Base-by-base conservation (phyloP, 768 basidiomycete species). In the Candolleomyces aberdarensis region DNA sequence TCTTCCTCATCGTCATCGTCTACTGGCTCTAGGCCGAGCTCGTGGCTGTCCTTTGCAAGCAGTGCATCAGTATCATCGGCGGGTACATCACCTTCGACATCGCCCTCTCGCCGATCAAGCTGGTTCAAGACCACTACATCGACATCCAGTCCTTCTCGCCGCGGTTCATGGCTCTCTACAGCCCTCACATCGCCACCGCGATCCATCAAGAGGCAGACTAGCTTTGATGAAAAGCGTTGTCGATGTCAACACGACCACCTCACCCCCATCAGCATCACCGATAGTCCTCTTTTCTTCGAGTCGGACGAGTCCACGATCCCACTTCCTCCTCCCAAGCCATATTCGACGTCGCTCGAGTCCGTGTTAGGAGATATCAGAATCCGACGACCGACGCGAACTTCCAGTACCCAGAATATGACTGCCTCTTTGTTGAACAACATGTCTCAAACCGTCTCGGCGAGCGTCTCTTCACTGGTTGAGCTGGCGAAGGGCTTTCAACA, bases 401-500 rank as follows among this genome's bases (percentile, higher is more conserved):
- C 40, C 54, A 56, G 54, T 26, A 14, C 46, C 11, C 29, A 54
- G 20, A 39, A 8, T 29, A 13, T 29, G 11, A 43, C 36, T 10
- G 32, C 32, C 22, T 40, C 22, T 26, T 20, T 54, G 14, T 7
- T 71, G 47, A 58, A 62, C 60, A 58, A 69, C 61, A 20, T 60
- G 51, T 70, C 64, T 56, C 68, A 55, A 60, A 62, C 29, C 43
- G 63, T 48, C 43, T 72, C 1, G 67, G 71, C 56, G 66, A 69
- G 43, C 71, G 66, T 77, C 58, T 62, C 68, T 15, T 75, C 74
- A 51, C 69, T 87, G 51, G 70, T 86, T 46, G 81, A 79, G 66
- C 72, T 82, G 0, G 87, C 85, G 7, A 79, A 78, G 60, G 80
- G 80, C 11, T 75, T 88, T 65, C 86, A 88, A 69, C 76, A 74